Conservation (phyloP, 768 basidiomycete species). For the Termitomyces sp. region DNA sequence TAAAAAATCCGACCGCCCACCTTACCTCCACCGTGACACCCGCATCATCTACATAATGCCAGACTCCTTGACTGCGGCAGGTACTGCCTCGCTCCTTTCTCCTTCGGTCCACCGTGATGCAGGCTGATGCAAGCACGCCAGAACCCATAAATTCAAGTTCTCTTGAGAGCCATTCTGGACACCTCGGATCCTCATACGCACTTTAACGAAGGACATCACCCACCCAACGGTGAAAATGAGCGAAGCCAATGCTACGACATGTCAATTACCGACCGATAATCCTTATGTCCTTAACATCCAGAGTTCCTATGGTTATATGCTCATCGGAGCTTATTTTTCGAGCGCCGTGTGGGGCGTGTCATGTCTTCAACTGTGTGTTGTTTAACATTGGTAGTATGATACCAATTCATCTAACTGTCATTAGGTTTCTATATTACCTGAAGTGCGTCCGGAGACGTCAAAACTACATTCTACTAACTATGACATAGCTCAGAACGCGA, state of each 20-base stretch:
- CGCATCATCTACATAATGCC: too few relatives aligned
- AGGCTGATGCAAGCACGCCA: too few relatives aligned
- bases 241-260: background rate
- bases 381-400: background rate
- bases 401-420: background rate
- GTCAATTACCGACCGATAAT: background rate
- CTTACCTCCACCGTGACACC: too few relatives aligned
- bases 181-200: too few relatives aligned
- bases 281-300: background rate
- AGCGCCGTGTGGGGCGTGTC: conserved; percentile 1
- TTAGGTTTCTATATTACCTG: background rate
- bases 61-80: too few relatives aligned
- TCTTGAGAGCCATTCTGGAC: too few relatives aligned
- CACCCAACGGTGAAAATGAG: background rate
- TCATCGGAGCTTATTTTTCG: background rate
- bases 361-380: background rate
- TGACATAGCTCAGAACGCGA: background rate
- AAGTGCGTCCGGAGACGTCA: background rate
- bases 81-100: too few relatives aligned
- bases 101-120: too few relatives aligned
- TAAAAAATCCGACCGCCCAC: too few relatives aligned
- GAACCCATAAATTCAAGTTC: too few relatives aligned
- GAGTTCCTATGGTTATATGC: background rate
- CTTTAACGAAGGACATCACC: background rate
- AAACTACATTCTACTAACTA: background rate